Conservation (phyloP, 2,329 filamentous ascomycete genomes). For the Exophiala calicioides region DNA sequence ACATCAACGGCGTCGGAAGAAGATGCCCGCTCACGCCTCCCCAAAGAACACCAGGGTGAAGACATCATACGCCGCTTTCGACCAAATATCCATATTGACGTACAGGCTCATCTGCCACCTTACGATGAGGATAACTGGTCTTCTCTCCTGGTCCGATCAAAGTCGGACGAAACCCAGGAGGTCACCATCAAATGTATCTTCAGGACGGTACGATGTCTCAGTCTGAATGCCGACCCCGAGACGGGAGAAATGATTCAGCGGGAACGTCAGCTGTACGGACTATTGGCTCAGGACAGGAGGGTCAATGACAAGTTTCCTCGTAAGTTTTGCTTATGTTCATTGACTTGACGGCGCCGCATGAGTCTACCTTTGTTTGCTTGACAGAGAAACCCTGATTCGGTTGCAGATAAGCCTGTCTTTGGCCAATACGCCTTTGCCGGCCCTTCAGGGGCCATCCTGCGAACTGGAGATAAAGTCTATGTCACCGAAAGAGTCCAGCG, state of each 20-base stretch:
- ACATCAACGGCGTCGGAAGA: conserved; percentile 29
- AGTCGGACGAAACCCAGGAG: conserved; percentile 24
- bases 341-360: too few species aligned
- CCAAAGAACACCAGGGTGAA: conserved; percentile 22
- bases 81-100: conserved; percentile 29
- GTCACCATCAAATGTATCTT: conserved; percentile 32
- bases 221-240: conserved; percentile 29
- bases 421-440: conserved; percentile 31
- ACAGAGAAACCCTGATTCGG: too few species aligned
- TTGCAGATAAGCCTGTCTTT: conserved; percentile 28
- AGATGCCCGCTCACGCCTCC: conserved; percentile 24
- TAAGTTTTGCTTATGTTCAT: conserved; percentile 10
- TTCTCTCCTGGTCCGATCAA: conserved; percentile 24
- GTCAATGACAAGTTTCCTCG: conserved; percentile 31
- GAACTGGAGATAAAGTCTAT: conserved; percentile 27
- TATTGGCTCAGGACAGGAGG: conserved; percentile 27
- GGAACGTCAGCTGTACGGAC: conserved; percentile 28
- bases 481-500: conserved; percentile 26
- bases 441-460: conserved; percentile 28
- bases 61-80: conserved; percentile 28
- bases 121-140: conserved; percentile 31
- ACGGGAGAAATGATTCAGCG: conserved; percentile 29
- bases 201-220: conserved; percentile 28
- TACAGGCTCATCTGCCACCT: conserved; percentile 20
- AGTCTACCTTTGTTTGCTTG: neutral